Conservation (phyloP, 2,329 filamentous ascomycete genomes). For the Scedosporium minutisporum region DNA sequence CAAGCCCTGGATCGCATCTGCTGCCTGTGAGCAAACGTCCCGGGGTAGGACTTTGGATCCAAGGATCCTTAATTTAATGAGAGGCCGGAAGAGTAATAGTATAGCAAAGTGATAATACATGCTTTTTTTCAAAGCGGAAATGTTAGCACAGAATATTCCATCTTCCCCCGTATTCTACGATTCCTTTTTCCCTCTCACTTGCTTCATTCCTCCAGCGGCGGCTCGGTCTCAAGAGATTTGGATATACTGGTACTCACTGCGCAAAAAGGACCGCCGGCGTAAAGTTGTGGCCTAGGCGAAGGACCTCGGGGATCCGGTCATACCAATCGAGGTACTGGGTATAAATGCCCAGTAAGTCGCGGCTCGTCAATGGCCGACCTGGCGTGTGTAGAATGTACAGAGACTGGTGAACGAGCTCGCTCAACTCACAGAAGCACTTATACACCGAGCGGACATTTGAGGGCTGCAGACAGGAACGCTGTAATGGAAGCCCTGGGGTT, state of each 20-base stretch:
- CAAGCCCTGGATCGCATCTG: constrained; percentile 48
- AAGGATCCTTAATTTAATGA: constrained; percentile 56
- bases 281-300: constrained; percentile 58
- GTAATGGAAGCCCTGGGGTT: constrained; percentile 37
- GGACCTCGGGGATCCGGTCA: constrained; percentile 51
- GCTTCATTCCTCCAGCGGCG: too few species aligned
- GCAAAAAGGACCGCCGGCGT: constrained; percentile 64
- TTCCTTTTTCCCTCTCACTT: too few species aligned
- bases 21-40: constrained; percentile 55
- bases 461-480: constrained; percentile 49
- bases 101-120: constrained; percentile 65
- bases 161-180: too few species aligned
- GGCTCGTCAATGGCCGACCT: constrained; percentile 52
- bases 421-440: constrained; percentile 61
- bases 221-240: too few species aligned
- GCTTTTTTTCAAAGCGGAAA: constrained; percentile 23
- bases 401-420: constrained; percentile 63
- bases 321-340: constrained; percentile 65
- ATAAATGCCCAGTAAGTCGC: constrained; percentile 54
- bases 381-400: constrained; percentile 66
- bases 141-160: neutral
- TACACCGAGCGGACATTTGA: constrained; percentile 60
- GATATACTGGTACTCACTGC: constrained; percentile 47
- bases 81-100: constrained; percentile 63
- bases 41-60: constrained; percentile 53